Conservation (phyloP, 1,284 basidiomycete genomes). For the Fistulinella cinereoalba region DNA sequence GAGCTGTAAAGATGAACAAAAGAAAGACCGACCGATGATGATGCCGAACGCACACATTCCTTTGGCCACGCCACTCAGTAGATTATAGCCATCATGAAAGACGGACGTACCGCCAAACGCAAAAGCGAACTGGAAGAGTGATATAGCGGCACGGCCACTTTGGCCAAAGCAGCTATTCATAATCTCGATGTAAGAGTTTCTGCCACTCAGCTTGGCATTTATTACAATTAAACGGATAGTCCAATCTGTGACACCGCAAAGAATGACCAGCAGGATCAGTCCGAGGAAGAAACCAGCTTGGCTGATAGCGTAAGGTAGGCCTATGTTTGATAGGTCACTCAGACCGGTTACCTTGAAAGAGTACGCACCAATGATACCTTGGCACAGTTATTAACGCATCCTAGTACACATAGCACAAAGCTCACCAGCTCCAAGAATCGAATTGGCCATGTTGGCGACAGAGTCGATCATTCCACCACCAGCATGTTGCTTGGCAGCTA, state of each 20-base stretch:
- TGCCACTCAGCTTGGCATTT: slow-evolving; percentile 94
- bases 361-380: slow-evolving; percentile 81
- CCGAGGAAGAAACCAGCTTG: slow-evolving; percentile 94
- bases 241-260: slow-evolving; percentile 94
- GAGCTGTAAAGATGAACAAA: slow-evolving; percentile 34
- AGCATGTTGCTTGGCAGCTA: slow-evolving; percentile 61
- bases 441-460: slow-evolving; percentile 94
- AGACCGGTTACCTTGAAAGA: neutral
- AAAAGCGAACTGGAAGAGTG: slow-evolving; percentile 97
- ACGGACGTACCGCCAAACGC: slow-evolving; percentile 82
- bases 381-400: slow-evolving; percentile 15
- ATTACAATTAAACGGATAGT: slow-evolving; percentile 94
- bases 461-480: slow-evolving; percentile 84
- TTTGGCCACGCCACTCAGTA: slow-evolving; percentile 24
- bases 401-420: slow-evolving; percentile 1
- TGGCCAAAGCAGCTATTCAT: slow-evolving; percentile 95
- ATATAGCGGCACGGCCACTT: slow-evolving; percentile 86
- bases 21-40: slow-evolving; percentile 61
- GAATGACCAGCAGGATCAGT: slow-evolving; percentile 71
- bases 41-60: slow-evolving; percentile 97
- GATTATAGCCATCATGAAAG: slow-evolving; percentile 2
- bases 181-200: slow-evolving; percentile 92
- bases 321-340: slow-evolving; percentile 41
- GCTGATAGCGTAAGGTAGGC: slow-evolving; percentile 87
- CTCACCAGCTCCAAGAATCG: slow-evolving; percentile 90